Conservation (phyloP, 2,329 filamentous ascomycete genomes). For the Tolypocladium endophyticum region DNA sequence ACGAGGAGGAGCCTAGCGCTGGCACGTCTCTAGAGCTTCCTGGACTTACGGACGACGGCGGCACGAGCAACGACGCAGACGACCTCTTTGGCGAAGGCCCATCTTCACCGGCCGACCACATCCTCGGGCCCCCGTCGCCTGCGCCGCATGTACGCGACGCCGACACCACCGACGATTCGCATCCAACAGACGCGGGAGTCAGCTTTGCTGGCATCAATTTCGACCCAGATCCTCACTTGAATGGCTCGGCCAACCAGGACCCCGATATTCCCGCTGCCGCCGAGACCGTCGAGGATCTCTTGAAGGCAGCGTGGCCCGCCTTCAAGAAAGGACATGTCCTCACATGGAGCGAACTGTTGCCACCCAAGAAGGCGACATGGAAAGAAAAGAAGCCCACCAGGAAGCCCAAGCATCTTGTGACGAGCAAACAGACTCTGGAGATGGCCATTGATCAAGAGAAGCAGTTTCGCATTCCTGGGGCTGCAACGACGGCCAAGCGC, state of each 20-base stretch:
- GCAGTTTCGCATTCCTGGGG: constrained; percentile 64
- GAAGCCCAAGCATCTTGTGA: constrained; percentile 70
- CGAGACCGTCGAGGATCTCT: constrained; percentile 62
- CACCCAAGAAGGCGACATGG: constrained; percentile 68
- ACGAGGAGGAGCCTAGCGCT: constrained; percentile 56
- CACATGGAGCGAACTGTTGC: constrained; percentile 73
- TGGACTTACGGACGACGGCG: constrained; percentile 47
- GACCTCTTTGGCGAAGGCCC: constrained; percentile 60
- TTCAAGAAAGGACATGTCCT: constrained; percentile 68
- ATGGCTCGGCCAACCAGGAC: constrained; percentile 44
- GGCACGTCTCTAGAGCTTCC: constrained; percentile 37
- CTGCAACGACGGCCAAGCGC: constrained; percentile 44
- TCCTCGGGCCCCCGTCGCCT: constrained; percentile 32
- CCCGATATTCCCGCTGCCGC: constrained; percentile 56
- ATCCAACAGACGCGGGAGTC: constrained; percentile 18
- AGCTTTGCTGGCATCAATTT: constrained; percentile 36
- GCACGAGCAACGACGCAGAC: constrained; percentile 49
- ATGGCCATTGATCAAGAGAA: constrained; percentile 80
- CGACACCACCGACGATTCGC: constrained; percentile 23
- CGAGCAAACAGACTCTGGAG: constrained; percentile 82
- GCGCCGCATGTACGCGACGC: constrained; percentile 29
- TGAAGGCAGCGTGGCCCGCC: constrained; percentile 70
- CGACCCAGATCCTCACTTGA: constrained; percentile 31
- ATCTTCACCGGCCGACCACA: constrained; percentile 35
- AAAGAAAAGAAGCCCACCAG: constrained; percentile 70